Conservation (phyloP, 2,329 filamentous ascomycete species). For the Spiromastix sp. region DNA sequence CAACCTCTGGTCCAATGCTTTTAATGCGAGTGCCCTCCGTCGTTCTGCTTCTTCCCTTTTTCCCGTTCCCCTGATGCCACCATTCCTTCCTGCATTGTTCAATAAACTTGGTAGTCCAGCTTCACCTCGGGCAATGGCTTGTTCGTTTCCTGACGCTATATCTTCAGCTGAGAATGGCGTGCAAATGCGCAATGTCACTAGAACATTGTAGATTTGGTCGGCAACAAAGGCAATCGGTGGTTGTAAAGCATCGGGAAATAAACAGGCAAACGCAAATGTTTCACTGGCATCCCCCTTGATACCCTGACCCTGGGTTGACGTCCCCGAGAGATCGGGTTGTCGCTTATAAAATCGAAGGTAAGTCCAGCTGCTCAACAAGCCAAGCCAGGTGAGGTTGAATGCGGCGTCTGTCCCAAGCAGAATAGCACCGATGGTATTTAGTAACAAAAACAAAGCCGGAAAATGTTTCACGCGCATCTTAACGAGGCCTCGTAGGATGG, state of each 20-base stretch:
- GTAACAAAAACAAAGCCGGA: conserved; percentile 63
- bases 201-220: conserved; percentile 60
- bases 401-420: conserved; percentile 63
- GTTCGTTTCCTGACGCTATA: conserved; percentile 60
- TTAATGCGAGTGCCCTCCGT: conserved; percentile 76
- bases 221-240: conserved; percentile 65
- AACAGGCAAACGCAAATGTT: conserved; percentile 89
- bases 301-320: conserved; percentile 41
- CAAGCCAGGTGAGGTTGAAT: conserved; percentile 67
- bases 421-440: conserved; percentile 58
- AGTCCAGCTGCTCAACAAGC: conserved; percentile 82
- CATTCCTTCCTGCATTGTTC: conserved; percentile 36
- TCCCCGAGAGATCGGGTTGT: conserved; percentile 44
- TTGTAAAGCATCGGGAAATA: conserved; percentile 81
- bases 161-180: conserved; percentile 77
- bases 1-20: conserved; percentile 82
- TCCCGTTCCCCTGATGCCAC: conserved; percentile 40
- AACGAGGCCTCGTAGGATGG: conserved; percentile 76
- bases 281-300: conserved; percentile 89
- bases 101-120: conserved; percentile 51
- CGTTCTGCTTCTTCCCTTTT: conserved; percentile 88
- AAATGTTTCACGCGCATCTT: conserved; percentile 80
- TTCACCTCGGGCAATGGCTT: conserved; percentile 56
- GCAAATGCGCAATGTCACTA: conserved; percentile 69
- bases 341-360: conserved; percentile 91